A percentile compares a stretch with the other conserved stretches of the same genome.
Evolutionary conservation across 192 early-diverging fungal genomes (phyloP).

Genomic region (Coemansia sp.): DNA sequence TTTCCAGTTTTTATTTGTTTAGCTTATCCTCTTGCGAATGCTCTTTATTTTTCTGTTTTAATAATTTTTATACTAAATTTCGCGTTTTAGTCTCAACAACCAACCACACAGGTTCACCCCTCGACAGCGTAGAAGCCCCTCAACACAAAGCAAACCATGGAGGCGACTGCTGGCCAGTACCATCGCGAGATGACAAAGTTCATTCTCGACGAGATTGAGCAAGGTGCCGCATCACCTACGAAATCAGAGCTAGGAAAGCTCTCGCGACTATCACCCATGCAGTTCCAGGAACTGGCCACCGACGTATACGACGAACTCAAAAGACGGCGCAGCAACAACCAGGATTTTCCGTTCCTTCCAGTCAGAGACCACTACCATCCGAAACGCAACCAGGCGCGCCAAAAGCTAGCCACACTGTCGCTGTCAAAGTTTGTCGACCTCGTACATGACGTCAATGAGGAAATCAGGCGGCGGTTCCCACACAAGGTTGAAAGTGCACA

Average conservation of each 20-base stretch:
- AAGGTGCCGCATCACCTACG: conserved; percentile 31
- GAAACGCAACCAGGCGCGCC: conserved; percentile 92
- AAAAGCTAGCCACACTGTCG: conserved; percentile 93
- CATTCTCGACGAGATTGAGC: conserved; percentile 45
- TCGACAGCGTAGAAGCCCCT: not conserved
- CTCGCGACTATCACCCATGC: conserved; percentile 69
- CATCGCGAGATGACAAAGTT: conserved; percentile 54
- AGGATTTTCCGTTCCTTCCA: conserved; percentile 68
- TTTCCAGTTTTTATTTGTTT: too few relatives aligned
- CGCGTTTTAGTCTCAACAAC: not conserved
- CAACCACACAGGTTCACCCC: not conserved
- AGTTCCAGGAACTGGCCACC: conserved; percentile 92
- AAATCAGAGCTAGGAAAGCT: conserved; percentile 65
- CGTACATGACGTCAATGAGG: conserved; percentile 83
- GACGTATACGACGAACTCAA: conserved; percentile 95
- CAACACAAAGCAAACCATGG: conserved; percentile 18
- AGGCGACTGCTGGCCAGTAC: conserved; percentile 51
- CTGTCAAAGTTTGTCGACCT: conserved; percentile 87
- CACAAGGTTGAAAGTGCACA: conserved; percentile 32
- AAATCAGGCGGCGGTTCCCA: conserved; percentile 58
- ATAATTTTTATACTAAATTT: too few relatives aligned
- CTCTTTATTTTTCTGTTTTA: too few relatives aligned
- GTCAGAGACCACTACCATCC: conserved; percentile 85
- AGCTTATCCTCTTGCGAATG: too few relatives aligned
- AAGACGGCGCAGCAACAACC: conserved; percentile 18